These are phyloP conservation scores for Diaporthe amygdali DNA, from an alignment of 2,329 filamentous ascomycete species.

Conservation along the genomic window DNA sequence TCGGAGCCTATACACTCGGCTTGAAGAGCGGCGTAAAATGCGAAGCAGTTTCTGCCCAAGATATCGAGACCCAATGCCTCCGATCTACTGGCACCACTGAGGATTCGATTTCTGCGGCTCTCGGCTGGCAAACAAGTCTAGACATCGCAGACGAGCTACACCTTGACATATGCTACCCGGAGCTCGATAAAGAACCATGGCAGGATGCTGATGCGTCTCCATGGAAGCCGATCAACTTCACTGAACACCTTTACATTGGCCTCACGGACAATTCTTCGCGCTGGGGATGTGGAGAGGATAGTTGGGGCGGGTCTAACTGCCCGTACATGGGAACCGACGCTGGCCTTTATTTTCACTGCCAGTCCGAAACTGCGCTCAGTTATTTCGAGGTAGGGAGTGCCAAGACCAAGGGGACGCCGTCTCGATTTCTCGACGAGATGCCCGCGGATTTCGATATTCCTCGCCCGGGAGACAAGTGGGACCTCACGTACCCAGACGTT, in stretches of 20 bases:
- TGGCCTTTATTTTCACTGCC: constrained; percentile 9
- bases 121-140: neutral
- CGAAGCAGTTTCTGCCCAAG: neutral
- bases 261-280: neutral
- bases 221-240: constrained; percentile 11
- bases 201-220: neutral
- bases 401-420: neutral
- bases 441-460: neutral
- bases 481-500: too few species aligned
- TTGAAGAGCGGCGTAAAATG: constrained; percentile 11
- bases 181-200: neutral
- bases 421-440: neutral
- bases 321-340: neutral
- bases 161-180: neutral
- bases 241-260: constrained; percentile 13
- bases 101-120: neutral
- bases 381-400: constrained; percentile 6
- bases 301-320: neutral
- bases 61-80: neutral
- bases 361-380: constrained; percentile 2
- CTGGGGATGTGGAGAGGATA: too few species aligned
- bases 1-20: constrained; percentile 1
- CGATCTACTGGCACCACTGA: neutral
- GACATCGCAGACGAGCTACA: neutral
- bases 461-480: neutral